Evolutionary conservation across 2,329 filamentous ascomycete genomes (phyloP), one percentile per base, ranked within the genome.

Genomic region (Orbilia oligospora): DNA sequence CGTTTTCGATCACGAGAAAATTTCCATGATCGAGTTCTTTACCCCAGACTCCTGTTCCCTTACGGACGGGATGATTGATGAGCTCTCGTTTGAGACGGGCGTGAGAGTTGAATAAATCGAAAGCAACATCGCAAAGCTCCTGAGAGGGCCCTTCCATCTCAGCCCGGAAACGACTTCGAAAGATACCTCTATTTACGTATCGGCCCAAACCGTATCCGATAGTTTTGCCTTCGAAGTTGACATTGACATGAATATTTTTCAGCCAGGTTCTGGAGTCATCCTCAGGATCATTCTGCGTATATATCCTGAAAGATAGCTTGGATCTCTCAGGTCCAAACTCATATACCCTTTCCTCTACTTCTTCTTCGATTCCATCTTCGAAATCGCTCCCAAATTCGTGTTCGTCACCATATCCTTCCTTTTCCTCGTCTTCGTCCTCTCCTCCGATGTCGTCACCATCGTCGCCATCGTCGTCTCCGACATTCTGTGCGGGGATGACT

Each of bases 51-150:
- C 83, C 82, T 6, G 81, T 80, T 1, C 83, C 83, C 71, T 83
- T 83, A 22, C 68, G 80, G 30, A 83, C 27, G 10, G 55, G 49
- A 56, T 83, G 83, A 12, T 81, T 68, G 49, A 83, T 82, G 71
- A 83, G 83, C 56, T 84, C 83, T 24, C 76, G 38, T 51, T 83
- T 83, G 24, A 86, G 80, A 65, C 81, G 81, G 51, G 84, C 85
- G 71, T 85, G 86, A 24, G 83, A 80, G 72, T 86, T 83, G 73
- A 86, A 85, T 3, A 86, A 64, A 8, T 83, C 76, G 71, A 85
- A 84, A 14, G 83, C 84, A n/a, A 86, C 71, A 16, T 41, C 12
- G 12, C 38, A 14, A 4, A 41, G 38, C 38, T 41, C 38, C 12
- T 41, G 10, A 2, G 10, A 41, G 1, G 33, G 4, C 33, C 12